Evolutionary conservation across 23 red algal genomes (phyloP), one percentile per base, ranked within the genome.

Genomic region (Gracilaria domingensis): DNA sequence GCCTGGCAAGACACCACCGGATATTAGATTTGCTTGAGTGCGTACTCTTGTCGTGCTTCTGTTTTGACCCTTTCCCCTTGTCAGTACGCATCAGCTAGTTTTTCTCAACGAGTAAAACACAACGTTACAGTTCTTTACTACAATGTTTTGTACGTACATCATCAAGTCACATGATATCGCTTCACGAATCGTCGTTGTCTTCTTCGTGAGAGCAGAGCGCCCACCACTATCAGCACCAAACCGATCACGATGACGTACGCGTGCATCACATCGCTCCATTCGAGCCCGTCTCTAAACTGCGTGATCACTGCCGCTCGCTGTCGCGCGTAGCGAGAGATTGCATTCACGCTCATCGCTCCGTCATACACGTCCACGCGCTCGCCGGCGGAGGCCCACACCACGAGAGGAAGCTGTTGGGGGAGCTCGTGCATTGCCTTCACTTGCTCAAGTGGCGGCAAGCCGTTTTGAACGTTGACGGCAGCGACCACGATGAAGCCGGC

Each of bases 1-100:
- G 69, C 66, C 49, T 98, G 96, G 96, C 83, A 80, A 74, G 83
- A 86, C 29, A 83, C 57, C n/a, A 84, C 84, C 24, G 93, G 93
- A 20, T 51, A 95, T 21, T 97, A 80, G 42, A 45, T 11, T 45
- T 45, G 5, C 11, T 11, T 45, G 42, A 45, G 42, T 4, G 89
- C 21, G 17, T 69, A 38, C 29, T 28, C 21, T 51, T 36, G 45
- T 51, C 24, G 20, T 82, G 30, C 53, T 24, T 55, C 26, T 44
- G 45, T 37, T 51, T 35, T 82, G 45, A 9, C 30, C 23, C 8
- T 36, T 12, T 26, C 5, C 40, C 61, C 12, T 66, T 66, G 61
- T 66, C 26, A 66, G 42, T 45, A 11, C 42, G 42, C 42, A 45
- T 11, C 42, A 45, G 11, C 6, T 30, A 12, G 34, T 48, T 44